Conservation (phyloP, 495 filamentous ascomycete species). For the Xylaria scruposa region DNA sequence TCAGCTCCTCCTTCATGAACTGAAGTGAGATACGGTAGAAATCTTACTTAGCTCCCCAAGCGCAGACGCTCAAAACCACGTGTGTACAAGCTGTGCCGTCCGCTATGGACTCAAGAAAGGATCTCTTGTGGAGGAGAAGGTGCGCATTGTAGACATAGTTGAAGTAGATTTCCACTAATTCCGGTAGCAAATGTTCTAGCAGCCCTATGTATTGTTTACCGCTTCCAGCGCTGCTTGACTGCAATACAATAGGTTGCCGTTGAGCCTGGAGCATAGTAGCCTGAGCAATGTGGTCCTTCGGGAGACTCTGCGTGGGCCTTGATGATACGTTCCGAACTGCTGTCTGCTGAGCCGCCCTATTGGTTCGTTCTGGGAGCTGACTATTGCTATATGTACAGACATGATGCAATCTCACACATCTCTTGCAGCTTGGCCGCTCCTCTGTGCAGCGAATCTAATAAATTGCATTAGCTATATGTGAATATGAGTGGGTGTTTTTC, state of each 20-base stretch:
- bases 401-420: conserved; percentile 16
- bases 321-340: not conserved
- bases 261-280: not conserved
- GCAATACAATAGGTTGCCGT: not conserved
- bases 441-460: conserved; percentile 20
- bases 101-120: not conserved
- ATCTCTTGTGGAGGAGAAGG: conserved; percentile 20
- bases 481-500: not conserved
- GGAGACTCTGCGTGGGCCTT: not conserved
- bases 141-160: conserved; percentile 15
- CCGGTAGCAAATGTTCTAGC: not conserved
- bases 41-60: conserved; percentile 14
- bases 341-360: not conserved
- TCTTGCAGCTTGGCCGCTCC: conserved; percentile 17
- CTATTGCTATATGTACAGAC: not conserved
- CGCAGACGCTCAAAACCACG: conserved; percentile 15
- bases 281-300: not conserved
- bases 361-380: not conserved
- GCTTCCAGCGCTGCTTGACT: not conserved
- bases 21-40: not conserved
- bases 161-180: conserved; percentile 19
- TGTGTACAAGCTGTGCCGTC: conserved; percentile 10
- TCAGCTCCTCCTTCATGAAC: not conserved
- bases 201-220: conserved; percentile 4
- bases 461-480: not conserved